Base-by-base conservation (phyloP, 345 rosid genomes). In the Populus deltoides region DNA sequence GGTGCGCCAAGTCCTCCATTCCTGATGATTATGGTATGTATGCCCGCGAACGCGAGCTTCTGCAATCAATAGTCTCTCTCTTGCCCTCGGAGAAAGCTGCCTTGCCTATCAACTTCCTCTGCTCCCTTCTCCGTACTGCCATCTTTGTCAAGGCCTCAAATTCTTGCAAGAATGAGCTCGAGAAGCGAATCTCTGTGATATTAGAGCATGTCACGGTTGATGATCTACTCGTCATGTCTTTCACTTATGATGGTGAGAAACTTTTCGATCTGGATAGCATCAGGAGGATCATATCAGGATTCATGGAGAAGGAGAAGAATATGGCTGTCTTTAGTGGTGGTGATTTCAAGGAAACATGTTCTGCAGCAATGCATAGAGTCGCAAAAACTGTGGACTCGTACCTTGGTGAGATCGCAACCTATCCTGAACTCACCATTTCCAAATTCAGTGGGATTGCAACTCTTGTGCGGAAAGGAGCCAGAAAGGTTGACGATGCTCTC, bases 41-140 rank as follows among this genome's bases (percentile, higher is more conserved):
- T 71, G 72, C 69, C 51, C 88, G 79, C 7, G 93, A 93, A 75
- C 86, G 91, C 45, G 84, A 88, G 49, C 88, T 93, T 71, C 87
- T 96, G 1, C 89, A 92, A 70, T 85, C 94, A 1, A 87, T 96
- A 9, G 90, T 93, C 59, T 36, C 92, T 6, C 88, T 92, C 2
- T 72, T 96, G 71, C 98, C 99, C 27, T 67, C 90, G 0, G 98
- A 96, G 66, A 93, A 89, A 55, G 91, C 93, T 2, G 85, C 93
- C 55, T 86, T 96, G 74, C 94, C 97, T 0, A 79, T 92, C 69
- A 90, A 91, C 55, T 96, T 93, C 90, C 90, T 96, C 75, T 93
- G 94, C 70, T 93, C 97, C 80, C 92, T 96, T 68, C 94, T 96
- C 75, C 98, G 99, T 9, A 88, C 93, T 0, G 92, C 97, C 4